Evolutionary conservation across 805 yeast species (phyloP).

Genomic region (Ogataea saltuana): DNA sequence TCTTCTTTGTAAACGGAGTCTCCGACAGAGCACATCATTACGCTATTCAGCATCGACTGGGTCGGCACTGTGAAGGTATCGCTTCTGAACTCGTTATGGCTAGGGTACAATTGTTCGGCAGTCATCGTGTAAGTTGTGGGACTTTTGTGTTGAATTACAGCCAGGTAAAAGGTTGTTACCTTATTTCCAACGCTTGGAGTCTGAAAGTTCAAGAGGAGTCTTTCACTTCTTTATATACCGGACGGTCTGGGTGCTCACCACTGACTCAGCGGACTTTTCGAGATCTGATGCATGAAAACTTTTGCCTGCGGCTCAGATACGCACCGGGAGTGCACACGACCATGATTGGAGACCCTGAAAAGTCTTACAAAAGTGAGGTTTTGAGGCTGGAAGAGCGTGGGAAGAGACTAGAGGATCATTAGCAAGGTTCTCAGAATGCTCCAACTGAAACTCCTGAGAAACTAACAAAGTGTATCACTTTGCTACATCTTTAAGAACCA

Average conservation of each 20-base stretch:
- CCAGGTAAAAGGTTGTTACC: too few relatives aligned
- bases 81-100: slow-evolving; percentile 54
- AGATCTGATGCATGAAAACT: slow-evolving; percentile 12
- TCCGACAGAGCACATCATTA: slow-evolving; percentile 60
- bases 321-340: neutral
- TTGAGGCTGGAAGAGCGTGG: neutral
- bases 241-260: neutral
- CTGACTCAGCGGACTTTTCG: slow-evolving; percentile 7
- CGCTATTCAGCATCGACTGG: slow-evolving; percentile 63
- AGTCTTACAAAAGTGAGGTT: neutral
- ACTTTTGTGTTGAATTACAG: too few relatives aligned
- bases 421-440: neutral
- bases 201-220: too few relatives aligned
- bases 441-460: neutral
- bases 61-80: slow-evolving; percentile 93
- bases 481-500: neutral
- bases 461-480: neutral
- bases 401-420: too few relatives aligned
- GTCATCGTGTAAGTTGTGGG: slow-evolving; percentile 16
- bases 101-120: slow-evolving; percentile 13
- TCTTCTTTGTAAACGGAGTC: slow-evolving; percentile 88
- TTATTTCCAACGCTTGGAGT: too few relatives aligned
- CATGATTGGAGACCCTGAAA: too few relatives aligned
- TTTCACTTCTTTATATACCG: slow-evolving; percentile 3
- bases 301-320: slow-evolving; percentile 12